These are phyloP conservation scores for Triangularia setosa DNA, from an alignment of 2,329 filamentous ascomycete genomes.

Conservation along the genomic window DNA sequence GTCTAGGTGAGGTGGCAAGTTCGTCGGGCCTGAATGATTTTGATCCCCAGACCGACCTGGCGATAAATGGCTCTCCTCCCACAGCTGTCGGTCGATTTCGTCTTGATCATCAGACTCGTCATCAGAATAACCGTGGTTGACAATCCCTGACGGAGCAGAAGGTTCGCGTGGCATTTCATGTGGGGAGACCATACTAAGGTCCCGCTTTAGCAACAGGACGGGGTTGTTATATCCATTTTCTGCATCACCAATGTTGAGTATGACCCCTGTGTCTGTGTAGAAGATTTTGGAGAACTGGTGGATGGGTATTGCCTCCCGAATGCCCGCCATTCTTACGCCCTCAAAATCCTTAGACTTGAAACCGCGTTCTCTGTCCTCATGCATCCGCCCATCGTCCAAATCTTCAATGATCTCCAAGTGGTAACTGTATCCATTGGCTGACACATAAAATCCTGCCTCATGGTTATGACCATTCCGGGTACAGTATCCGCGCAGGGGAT, in stretches of 20 bases:
- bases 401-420: slow-evolving; percentile 81
- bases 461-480: slow-evolving; percentile 9
- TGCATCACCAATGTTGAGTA: slow-evolving; percentile 68
- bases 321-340: slow-evolving; percentile 41
- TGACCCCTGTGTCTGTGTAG: slow-evolving; percentile 85
- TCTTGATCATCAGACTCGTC: slow-evolving; percentile 37
- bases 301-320: slow-evolving; percentile 52
- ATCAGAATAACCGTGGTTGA: slow-evolving; percentile 22
- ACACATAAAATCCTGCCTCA: slow-evolving; percentile 5
- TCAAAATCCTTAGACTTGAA: slow-evolving; percentile 34
- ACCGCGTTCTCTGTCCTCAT: slow-evolving; percentile 38
- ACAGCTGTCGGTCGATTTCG: slow-evolving; percentile 45
- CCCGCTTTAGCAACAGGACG: slow-evolving; percentile 69
- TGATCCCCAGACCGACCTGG: slow-evolving; percentile 1
- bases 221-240: slow-evolving; percentile 66
- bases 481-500: slow-evolving; percentile 34
- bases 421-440: slow-evolving; percentile 60
- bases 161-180: slow-evolving; percentile 35
- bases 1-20: slow-evolving; percentile 71
- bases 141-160: not conserved
- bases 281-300: slow-evolving; percentile 79
- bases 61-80: slow-evolving; percentile 30
- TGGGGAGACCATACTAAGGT: slow-evolving; percentile 60
- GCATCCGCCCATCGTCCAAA: slow-evolving; percentile 55
- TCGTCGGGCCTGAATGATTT: slow-evolving; percentile 39